Evolutionary conservation across 2,329 filamentous ascomycete genomes (phyloP), one percentile per base, ranked within the genome.

Genomic region (Knufia petricola): DNA sequence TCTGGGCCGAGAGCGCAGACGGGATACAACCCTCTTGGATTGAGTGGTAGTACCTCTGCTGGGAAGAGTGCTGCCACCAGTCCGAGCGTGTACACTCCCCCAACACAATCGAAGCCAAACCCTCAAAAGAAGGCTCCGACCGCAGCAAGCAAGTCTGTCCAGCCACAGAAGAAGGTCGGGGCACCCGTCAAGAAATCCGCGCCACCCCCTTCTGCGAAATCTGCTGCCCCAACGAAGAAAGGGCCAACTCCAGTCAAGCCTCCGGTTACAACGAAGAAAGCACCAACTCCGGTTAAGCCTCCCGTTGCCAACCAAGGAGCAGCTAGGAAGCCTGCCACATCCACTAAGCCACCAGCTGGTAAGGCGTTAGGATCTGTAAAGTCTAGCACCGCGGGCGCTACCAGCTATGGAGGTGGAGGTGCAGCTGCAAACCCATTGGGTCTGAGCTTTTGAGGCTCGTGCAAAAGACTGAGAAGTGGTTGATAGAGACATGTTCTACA

Each of bases 11-110:
- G 61, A 24, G 54, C 50, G 10, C 49, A 49, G 15, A 61, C 59
- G 2, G 59, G 58, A 1, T 42, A 31, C 23, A 63, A 63, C 26
- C 60, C 60, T 12, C 38, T 63, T 1, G 60, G 60, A 4, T 46
- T 63, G 21, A 52, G 50, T n/a, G 37, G 47, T 20, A 50, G 46
- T 9, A 57, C 52, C 23, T 48, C 52, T 3, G 40, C 47, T 12
- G 57, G 57, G 6, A 59, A 54, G 44, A 37, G 30, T 36, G 41
- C 50, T 15, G 52, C 55, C 36, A 59, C 56, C 8, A 51, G 49
- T 38, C 55, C 55, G 15, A 46, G 40, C 7, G 23, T 58, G 13
- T 57, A 59, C 36, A 46, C 41, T 13, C 47, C 50, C 19, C 54
- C 55, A 17, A 21, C 47, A 3, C 19, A n/a, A 7, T 3, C 30